Evolutionary conservation across 2,329 filamentous ascomycete species (phyloP).

Genomic region (Tricladium varicosporioides): DNA sequence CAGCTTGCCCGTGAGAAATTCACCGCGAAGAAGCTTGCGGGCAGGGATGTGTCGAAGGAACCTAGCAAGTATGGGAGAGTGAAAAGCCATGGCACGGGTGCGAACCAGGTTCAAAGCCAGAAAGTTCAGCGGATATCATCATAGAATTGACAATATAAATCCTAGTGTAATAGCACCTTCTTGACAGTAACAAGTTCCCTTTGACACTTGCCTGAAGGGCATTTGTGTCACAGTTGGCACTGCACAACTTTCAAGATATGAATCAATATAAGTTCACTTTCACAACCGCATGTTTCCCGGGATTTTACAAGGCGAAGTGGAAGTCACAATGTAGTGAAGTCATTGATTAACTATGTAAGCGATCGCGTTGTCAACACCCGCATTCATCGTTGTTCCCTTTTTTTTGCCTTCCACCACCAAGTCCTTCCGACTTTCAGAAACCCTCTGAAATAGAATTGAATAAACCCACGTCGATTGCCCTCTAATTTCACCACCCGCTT

Average conservation of each 20-base stretch:
- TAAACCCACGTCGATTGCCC: slow-evolving; percentile 16
- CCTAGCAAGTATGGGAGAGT: slow-evolving; percentile 2
- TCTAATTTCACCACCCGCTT: slow-evolving; percentile 8
- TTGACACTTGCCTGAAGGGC: background rate
- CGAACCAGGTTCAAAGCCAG: slow-evolving; percentile 6
- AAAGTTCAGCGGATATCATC: background rate
- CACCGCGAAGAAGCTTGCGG: slow-evolving; percentile 26
- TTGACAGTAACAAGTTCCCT: too few relatives aligned
- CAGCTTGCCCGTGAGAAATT: slow-evolving; percentile 33
- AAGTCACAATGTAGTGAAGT: background rate
- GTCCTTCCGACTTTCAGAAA: slow-evolving; percentile 18
- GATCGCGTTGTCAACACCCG: background rate
- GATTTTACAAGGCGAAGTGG: too few relatives aligned
- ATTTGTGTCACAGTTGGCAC: too few relatives aligned
- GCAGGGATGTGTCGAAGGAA: background rate
- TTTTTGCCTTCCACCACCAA: slow-evolving; percentile 11
- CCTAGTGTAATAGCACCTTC: background rate
- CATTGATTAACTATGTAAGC: background rate
- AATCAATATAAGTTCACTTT: too few relatives aligned
- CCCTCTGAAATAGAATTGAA: slow-evolving; percentile 19
- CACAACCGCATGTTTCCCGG: too few relatives aligned
- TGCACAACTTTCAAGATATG: too few relatives aligned
- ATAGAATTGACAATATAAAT: background rate
- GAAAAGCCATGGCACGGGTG: slow-evolving; percentile 14
- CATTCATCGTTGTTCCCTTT: background rate